A percentile compares a stretch with the other conserved stretches of the same genome.
Evolutionary conservation across 1,139 yeast genomes (phyloP).

Genomic region (Zygoascus hellenicus): DNA sequence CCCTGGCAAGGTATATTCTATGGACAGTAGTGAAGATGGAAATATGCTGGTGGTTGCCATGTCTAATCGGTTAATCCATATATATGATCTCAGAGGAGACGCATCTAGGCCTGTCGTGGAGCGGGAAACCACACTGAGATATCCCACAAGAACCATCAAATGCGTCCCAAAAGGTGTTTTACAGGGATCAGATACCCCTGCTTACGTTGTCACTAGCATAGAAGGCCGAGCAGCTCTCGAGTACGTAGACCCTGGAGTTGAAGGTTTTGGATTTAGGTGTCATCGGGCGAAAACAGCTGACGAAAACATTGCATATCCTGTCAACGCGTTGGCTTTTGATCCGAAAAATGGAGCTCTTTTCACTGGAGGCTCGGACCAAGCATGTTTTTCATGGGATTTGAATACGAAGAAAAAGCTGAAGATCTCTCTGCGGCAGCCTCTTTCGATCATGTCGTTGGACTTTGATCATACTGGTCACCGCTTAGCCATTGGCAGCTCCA

Average conservation of each 20-base stretch:
- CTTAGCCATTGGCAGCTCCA: slow-evolving; percentile 47
- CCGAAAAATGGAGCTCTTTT: slow-evolving; percentile 46
- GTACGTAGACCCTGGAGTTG: slow-evolving; percentile 48
- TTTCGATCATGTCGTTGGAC: slow-evolving; percentile 48
- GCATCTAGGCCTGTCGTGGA: slow-evolving; percentile 43
- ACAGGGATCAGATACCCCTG: slow-evolving; percentile 38
- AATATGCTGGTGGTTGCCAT: slow-evolving; percentile 51
- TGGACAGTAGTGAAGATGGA: slow-evolving; percentile 45
- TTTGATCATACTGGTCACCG: slow-evolving; percentile 33
- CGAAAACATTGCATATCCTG: slow-evolving; percentile 67
- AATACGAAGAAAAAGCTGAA: slow-evolving; percentile 54
- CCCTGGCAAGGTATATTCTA: slow-evolving; percentile 56
- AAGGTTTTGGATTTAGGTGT: slow-evolving; percentile 77
- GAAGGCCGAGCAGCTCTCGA: slow-evolving; percentile 88
- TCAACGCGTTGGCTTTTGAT: slow-evolving; percentile 60
- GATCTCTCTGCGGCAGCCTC: slow-evolving; percentile 50
- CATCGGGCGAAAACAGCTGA: slow-evolving; percentile 51
- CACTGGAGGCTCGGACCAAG: slow-evolving; percentile 78
- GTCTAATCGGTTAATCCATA: slow-evolving; percentile 48
- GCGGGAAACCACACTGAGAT: slow-evolving; percentile 67
- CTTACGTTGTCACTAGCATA: slow-evolving; percentile 73
- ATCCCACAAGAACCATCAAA: slow-evolving; percentile 59
- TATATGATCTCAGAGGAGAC: slow-evolving; percentile 50
- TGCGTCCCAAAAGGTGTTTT: slow-evolving; percentile 41
- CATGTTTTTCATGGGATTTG: slow-evolving; percentile 74